Percentiles rank a stretch among this genome's conserved stretches.
These are phyloP conservation scores for Phialophora chinensis DNA, from an alignment of 2,329 filamentous ascomycete genomes.

Conservation along the genomic window DNA sequence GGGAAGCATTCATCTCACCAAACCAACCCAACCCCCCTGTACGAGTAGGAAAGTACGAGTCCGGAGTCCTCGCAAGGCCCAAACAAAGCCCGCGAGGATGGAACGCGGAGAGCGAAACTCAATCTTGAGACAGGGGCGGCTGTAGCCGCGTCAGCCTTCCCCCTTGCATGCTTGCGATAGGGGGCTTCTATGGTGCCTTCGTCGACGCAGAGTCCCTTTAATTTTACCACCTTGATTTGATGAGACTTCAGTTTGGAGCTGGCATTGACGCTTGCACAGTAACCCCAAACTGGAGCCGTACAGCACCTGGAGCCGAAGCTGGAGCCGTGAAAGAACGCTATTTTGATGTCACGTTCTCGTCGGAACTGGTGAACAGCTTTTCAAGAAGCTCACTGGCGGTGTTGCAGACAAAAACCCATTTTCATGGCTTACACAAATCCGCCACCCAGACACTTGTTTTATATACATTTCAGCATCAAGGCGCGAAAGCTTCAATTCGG, in stretches of 20 bases:
- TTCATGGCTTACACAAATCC: neutral
- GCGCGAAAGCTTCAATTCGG: neutral
- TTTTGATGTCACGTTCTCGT: neutral
- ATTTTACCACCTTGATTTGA: neutral
- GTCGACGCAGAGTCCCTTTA: slow-evolving; percentile 1
- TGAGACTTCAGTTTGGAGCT: neutral
- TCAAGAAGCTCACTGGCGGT: neutral
- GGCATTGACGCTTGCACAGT: neutral
- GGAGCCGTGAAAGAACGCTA: neutral
- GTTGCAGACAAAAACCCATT: neutral
- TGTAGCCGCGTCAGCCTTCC: neutral
- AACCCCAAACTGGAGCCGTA: too few relatives aligned
- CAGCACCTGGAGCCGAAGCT: neutral
- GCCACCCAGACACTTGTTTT: neutral
- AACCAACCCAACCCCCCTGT: neutral
- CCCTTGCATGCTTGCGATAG: slow-evolving; percentile 1
- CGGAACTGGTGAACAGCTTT: neutral
- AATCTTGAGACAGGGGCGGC: slow-evolving; percentile 16
- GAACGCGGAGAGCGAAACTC: slow-evolving; percentile 21
- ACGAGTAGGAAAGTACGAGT: too few relatives aligned
- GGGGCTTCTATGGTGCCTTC: neutral
- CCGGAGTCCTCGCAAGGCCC: neutral
- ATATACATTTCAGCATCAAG: slow-evolving; percentile 6
- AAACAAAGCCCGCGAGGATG: slow-evolving; percentile 9
- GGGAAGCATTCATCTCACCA: neutral